Percentiles rank a stretch among this genome's conserved stretches.
phyloP scores from a whole-genome alignment of 116 monocot species.

The Iris pallida region DNA sequence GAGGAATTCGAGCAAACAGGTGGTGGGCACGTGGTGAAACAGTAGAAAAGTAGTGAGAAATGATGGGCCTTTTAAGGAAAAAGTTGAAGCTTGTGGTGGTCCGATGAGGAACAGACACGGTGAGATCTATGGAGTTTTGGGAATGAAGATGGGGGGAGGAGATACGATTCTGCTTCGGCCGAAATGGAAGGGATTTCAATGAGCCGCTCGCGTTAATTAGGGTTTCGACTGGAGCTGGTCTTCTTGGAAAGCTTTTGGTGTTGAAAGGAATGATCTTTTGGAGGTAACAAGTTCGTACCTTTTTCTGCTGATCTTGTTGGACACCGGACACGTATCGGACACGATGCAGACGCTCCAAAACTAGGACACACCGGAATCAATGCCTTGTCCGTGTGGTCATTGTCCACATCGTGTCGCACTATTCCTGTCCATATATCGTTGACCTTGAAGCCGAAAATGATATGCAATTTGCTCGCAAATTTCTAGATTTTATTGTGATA shows the following conservation, averaged over 20 bases:
- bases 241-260: neutral
- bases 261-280: neutral
- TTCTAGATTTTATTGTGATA: neutral
- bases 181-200: neutral
- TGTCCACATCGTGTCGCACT: neutral
- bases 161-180: neutral
- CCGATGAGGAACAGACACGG: neutral
- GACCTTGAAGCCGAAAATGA: no score
- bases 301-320: neutral
- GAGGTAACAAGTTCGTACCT: neutral
- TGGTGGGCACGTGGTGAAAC: slow-evolving; percentile 4
- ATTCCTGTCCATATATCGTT: neutral
- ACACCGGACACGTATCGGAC: neutral
- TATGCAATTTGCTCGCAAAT: no score
- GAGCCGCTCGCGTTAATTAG: neutral
- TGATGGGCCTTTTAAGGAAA: neutral
- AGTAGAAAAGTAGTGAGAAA: neutral
- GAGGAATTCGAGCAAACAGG: neutral
- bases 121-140: neutral
- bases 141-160: neutral
- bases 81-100: neutral
- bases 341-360: no score
- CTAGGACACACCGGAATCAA: neutral
- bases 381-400: neutral
- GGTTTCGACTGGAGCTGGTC: neutral